Conservation (phyloP, 768 basidiomycete genomes). For the Rhizopogon sp. region DNA sequence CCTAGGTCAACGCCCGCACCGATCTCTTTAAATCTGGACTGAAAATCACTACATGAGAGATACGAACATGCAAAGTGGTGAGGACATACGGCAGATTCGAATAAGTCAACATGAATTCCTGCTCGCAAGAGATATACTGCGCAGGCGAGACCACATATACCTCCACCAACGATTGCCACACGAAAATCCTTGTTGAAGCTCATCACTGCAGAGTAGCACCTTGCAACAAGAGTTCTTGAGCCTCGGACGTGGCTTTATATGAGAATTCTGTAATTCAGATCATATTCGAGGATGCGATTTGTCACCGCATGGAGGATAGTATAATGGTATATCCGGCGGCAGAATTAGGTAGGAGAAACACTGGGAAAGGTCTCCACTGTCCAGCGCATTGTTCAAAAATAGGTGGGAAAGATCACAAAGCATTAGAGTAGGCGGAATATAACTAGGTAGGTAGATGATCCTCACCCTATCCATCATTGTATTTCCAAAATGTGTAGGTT, state of each 20-base stretch:
- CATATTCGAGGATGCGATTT: background rate
- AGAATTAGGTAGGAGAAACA: background rate
- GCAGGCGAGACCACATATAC: conserved; percentile 47
- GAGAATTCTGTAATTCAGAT: background rate
- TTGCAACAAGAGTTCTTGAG: too few species aligned
- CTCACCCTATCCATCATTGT: too few species aligned
- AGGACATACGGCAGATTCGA: conserved; percentile 44
- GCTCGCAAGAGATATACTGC: conserved; percentile 38
- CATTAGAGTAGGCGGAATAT: too few species aligned
- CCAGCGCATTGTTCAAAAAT: background rate
- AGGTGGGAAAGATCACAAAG: background rate
- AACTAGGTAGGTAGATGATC: too few species aligned
- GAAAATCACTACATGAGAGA: background rate
- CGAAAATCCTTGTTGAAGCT: conserved; percentile 33
- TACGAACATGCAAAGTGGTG: background rate
- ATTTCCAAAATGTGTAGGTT: background rate
- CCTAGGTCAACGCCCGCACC: conserved; percentile 54
- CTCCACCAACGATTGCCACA: conserved; percentile 52
- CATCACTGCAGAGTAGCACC: background rate
- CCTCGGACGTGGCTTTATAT: background rate
- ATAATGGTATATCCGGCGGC: background rate
- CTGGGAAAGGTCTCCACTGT: background rate
- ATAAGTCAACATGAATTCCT: conserved; percentile 44
- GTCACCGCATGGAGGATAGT: background rate
- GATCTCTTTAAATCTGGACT: conserved; percentile 47